Base-by-base conservation (phyloP, 2,329 filamentous ascomycete species). In the Microthyrium microscopicum region DNA sequence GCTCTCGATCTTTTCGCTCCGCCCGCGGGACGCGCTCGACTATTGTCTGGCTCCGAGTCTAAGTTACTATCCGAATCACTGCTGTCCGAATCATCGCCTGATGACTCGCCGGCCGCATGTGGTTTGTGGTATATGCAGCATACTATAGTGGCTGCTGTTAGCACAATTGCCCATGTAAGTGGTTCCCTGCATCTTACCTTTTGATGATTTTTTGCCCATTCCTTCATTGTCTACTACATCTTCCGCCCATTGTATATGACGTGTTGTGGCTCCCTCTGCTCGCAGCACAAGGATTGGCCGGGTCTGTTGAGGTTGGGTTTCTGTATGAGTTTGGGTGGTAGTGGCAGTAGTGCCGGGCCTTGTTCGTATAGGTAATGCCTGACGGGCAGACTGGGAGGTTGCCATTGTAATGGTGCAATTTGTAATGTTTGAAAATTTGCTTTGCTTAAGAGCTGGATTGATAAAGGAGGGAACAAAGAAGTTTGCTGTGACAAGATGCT, bases 61-160 rank as follows among this genome's bases (percentile, higher is more conserved):
- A 65, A 68, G 26, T 56, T 56, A 17, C 47, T 52, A 20, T 65
- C 62, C 11, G 72, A 73, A 16, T 64, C 66, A 26, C 33, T 27
- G 22, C 24, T 28, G 11, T 63, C 68, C 0, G 63, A 70, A 3
- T 68, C 72, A 32, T 61, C 61, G 39, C 77, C 72, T 42, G 73
- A 71, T 43, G 77, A 84, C 20, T 80, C 89, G 53, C 95, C 87
- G 51, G 79, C 83, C 4, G 83, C 70, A 44, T 77, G 79, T 5
- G 83, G 76, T 39, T 79, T 79, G 60, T 94, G 87, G 59, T 94
- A 98, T 55, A 98, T 98, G 55, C 89, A 98, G 67, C 89, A 98
- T n/a, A 95, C 89, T 92, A 32, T 6, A 29, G 20, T 20, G 12
- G n/a, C 20, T 11, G 27, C 5, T 3, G 7, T 34, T 15, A 37